Evolutionary conservation across 352 stramenopile genomes (phyloP), one percentile per base, ranked within the genome.

Genomic region (Globisporangium polare): DNA sequence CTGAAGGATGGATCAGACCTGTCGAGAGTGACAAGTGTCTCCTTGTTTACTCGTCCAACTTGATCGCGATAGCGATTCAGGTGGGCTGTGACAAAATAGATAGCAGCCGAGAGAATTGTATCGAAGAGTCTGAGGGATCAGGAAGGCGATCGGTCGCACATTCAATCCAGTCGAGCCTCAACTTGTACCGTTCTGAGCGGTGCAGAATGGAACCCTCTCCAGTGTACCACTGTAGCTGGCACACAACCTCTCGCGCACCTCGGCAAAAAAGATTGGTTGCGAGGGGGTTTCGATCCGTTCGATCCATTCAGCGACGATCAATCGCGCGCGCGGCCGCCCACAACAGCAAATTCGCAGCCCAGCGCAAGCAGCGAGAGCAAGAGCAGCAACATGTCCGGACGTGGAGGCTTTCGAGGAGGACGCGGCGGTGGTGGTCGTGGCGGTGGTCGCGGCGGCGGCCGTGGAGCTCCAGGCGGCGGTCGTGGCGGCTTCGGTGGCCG

Each of bases 381-480:
- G n/a, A 49, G n/a, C 18, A 47, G 41, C 18, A 49, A 37, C 4
- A 65, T 65, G 60, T 65, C 60, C 26, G 60, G 60, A 65, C 60
- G 60, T 65, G 60, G 60, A 37, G 60, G 60, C 41, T 65, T 65
- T 53, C 51, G 60, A 55, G 82, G 86, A 49, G 63, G 73, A 41
- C 59, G 83, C 46, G 68, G 87, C 26, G 73, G 79, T 9, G 75
- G 84, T 65, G 71, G 77, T 20, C 69, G 84, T 50, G 69, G 87
- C 46, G 81, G 82, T 50, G 63, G 72, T 49, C 51, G 82, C 53
- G 66, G 83, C 50, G 67, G 87, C 26, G 70, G 84, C 27, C 46
- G 46, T 53, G 70, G 86, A 15, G 26, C 47, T 53, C 47, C 47
- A 53, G 47, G 47, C 18, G 47, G 47, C 17, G 47, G 47, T 15